A percentile compares a stretch with the other conserved stretches of the same genome.
phyloP scores from a whole-genome alignment of 768 basidiomycete species.

The Daedaleopsis nitida region DNA sequence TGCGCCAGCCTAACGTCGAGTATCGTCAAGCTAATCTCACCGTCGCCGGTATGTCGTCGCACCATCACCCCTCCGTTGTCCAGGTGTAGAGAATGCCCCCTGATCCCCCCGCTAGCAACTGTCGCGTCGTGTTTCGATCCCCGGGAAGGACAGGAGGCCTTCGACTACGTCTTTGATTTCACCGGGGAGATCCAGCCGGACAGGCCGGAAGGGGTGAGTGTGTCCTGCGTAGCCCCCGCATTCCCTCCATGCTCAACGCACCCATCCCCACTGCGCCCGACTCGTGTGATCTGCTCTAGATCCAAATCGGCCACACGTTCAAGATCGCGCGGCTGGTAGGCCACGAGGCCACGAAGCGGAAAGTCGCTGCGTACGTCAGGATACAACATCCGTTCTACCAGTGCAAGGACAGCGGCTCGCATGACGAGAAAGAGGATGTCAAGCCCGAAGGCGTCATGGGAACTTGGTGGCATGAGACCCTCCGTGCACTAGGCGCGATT shows the following conservation, averaged over 20 bases:
- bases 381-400: constrained; percentile 81
- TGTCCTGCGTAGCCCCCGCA: background rate
- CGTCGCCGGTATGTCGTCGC: constrained; percentile 54
- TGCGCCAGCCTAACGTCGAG: constrained; percentile 71
- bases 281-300: constrained; percentile 41
- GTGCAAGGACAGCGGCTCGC: constrained; percentile 61
- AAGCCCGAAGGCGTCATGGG: constrained; percentile 73
- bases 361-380: constrained; percentile 78
- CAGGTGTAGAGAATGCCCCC: constrained; percentile 8
- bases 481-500: constrained; percentile 73
- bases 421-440: constrained; percentile 73
- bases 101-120: constrained; percentile 47
- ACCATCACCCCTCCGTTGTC: background rate
- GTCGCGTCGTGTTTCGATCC: constrained; percentile 74
- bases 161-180: constrained; percentile 82
- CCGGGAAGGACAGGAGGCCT: constrained; percentile 65
- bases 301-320: constrained; percentile 78
- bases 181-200: constrained; percentile 80
- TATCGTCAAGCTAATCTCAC: constrained; percentile 85
- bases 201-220: constrained; percentile 69
- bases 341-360: constrained; percentile 76
- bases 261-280: background rate
- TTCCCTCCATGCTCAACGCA: background rate
- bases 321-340: constrained; percentile 68
- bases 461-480: constrained; percentile 88